phyloP scores from a whole-genome alignment of 2,329 filamentous ascomycete species.

The Ophiobolus disseminans region DNA sequence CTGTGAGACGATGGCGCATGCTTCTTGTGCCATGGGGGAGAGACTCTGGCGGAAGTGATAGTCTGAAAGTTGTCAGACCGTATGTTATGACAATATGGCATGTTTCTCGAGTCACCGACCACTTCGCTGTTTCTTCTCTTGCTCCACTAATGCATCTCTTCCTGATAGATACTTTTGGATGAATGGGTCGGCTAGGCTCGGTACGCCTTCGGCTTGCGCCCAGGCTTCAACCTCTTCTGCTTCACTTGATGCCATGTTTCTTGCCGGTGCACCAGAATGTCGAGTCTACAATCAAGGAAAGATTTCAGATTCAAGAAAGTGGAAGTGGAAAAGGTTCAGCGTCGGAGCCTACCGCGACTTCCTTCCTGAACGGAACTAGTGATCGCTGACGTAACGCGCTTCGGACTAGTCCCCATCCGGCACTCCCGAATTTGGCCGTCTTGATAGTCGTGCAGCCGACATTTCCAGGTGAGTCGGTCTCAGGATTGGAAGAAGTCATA shows the following conservation, averaged over 20 bases:
- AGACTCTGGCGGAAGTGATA: constrained; percentile 74
- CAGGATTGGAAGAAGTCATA: no score
- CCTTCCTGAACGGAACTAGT: constrained; percentile 30
- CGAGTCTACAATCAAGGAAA: not conserved
- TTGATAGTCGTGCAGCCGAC: constrained; percentile 5
- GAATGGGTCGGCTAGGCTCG: constrained; percentile 69
- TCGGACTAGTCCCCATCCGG: constrained; percentile 10
- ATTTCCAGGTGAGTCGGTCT: no score
- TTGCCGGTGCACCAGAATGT: not conserved
- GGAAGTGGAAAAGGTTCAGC: constrained; percentile 4
- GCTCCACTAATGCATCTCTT: constrained; percentile 74
- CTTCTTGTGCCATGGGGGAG: constrained; percentile 78
- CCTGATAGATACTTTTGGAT: constrained; percentile 82
- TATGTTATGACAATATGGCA: not conserved
- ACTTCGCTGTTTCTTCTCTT: constrained; percentile 84
- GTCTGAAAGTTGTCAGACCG: constrained; percentile 58
- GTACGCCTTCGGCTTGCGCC: constrained; percentile 52
- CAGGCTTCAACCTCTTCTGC: constrained; percentile 46
- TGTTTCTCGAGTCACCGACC: constrained; percentile 59
- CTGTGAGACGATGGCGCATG: constrained; percentile 78
- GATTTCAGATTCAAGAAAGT: constrained; percentile 1
- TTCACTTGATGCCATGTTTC: constrained; percentile 30
- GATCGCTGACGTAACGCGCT: constrained; percentile 27
- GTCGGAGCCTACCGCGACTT: constrained; percentile 27
- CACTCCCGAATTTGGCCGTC: not conserved